Evolutionary conservation across 2,329 filamentous ascomycete species (phyloP), one percentile per base, ranked within the genome.

Genomic region (Knufia fluminis): DNA sequence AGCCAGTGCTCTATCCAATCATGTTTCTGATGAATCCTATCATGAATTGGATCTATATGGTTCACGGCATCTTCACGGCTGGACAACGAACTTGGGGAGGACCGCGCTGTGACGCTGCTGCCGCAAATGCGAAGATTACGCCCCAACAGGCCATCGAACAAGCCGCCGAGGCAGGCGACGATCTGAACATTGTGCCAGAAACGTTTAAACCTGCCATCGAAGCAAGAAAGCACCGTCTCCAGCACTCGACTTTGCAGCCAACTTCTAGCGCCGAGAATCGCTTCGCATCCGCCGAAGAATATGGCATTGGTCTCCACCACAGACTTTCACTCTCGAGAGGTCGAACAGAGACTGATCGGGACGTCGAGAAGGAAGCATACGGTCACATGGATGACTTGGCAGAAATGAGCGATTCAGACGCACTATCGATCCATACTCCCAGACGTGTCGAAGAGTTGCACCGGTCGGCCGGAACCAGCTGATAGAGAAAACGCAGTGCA

Each of bases 11-110:
- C 4, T 97, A 97, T 64, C 91, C 91, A 0, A 61, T 97, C 54
- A 96, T 97, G 89, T 97, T 96, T 64, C 70, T 95, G 41, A 67
- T 96, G 55, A 97, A 96, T 62, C 91, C 92, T 0, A 94, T 97
- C 63, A 90, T 96, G 75, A 97, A 97, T 68, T 97, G 91, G 91
- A 79, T 88, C 51, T 97, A 97, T 71, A 95, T 96, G 85, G 85
- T 95, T 2, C 95, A 96, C 65, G 90, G 89, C 39, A 94, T 95
- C 59, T 92, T 94, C 67, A 96, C 91, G 0, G 89, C 90, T 24
- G 89, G 90, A 17, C 88, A 95, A 65, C 78, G 91, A 56, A 97
- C 91, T 1, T 98, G 92, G 91, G 91, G 91, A 57, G 91, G 91
- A 0, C 92, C 91, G 9, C 79, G 91, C 60, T 89, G 88, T 1